Evolutionary conservation across 106 monocot genomes (phyloP), one percentile per base, ranked within the genome.

Genomic region (Amphibolis antarctica): DNA sequence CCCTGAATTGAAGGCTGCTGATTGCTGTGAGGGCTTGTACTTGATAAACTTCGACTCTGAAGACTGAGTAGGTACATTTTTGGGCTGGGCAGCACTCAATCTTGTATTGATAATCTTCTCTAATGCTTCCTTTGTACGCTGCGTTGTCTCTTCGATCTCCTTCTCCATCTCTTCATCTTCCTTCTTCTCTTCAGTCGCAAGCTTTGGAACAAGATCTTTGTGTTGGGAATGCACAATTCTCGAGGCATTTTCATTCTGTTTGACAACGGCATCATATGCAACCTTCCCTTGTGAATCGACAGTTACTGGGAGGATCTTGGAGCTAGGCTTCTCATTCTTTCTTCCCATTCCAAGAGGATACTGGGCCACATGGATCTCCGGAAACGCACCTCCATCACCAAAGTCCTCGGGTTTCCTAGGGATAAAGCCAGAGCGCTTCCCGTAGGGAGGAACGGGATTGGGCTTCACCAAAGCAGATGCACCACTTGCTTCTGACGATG

Each of bases 361-460:
- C 76, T 98, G 98, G 3, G 82, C 87, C 0, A 98, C 86, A 60
- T 87, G 89, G 61, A 98, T 91, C 72, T 98, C 98, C 18, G 98
- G 98, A 66, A 91, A 98, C 31, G 98, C 98, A n/a, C 98, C 98
- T 0, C 98, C 98, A 64, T 98, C 98, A 1, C 98, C 98, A 55
- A 91, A 98, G 66, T 98, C 98, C 49, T 91, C 98, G 6, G 78
- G 80, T 66, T 66, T 86, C 26, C 90, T 64, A 0, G 90, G 89
- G 19, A 91, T 44, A 53, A 91, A 98, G 9, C 90, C 98, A 0
- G 86, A 78, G 0, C 98, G 83, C 69, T 90, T 98, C 18, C 90
- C 98, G 63, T 98, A 98, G 0, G 80, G 87, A 1, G 81, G 90
- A 9, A 67, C 81, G 2, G 67, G 79, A 27, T 74, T 83, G 2